Evolutionary conservation across 768 basidiomycete genomes (phyloP), one percentile per base, ranked within the genome.

Genomic region (Macrolepiota albuminosa): DNA sequence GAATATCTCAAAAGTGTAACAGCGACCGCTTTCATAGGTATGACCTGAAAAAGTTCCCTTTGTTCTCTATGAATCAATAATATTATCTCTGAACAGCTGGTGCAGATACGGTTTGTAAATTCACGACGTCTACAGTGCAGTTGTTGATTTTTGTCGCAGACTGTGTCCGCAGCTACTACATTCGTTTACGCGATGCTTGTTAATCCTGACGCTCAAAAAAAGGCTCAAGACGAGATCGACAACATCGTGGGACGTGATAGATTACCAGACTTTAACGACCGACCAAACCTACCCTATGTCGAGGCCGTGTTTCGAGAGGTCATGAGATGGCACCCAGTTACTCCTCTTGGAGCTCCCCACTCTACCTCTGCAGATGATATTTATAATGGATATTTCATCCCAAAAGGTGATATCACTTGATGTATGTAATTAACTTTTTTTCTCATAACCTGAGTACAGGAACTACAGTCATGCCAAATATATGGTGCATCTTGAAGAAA

Each of bases 211-310:
- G 60, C 62, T 0, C 66, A 29, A 29, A 29, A 29, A 4, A 29
- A 29, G 29, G 29, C 29, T 29, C 29, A 29, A 29, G 29, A 29
- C 46, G 78, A 79, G 64, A 69, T 79, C 40, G 78, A 80, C 53
- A 60, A 65, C 21, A 67, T 77, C n/a, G 21, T 78, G 54, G 75
- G 75, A 36, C 60, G 64, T 31, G 66, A 72, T 56, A 72, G 75
- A 42, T 70, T 79, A 13, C 78, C 78, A 45, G 71, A 66, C 2
- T 75, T 74, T 56, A 46, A 67, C 46, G 78, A 79, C 29, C 29
- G 29, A 29, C 29, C 29, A 29, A 29, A 29, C 4, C 29, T 29
- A 29, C 29, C 29, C 29, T 29, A 29, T 29, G 29, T 29, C 29
- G 29, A 29, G 29, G 29, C 29, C 29, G 29, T 29, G 2, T 29